A percentile compares a stretch with the other conserved stretches of the same genome.
These are phyloP conservation scores for Coemansia linderi DNA, from an alignment of 371 early-diverging fungal genomes.

Conservation along the genomic window DNA sequence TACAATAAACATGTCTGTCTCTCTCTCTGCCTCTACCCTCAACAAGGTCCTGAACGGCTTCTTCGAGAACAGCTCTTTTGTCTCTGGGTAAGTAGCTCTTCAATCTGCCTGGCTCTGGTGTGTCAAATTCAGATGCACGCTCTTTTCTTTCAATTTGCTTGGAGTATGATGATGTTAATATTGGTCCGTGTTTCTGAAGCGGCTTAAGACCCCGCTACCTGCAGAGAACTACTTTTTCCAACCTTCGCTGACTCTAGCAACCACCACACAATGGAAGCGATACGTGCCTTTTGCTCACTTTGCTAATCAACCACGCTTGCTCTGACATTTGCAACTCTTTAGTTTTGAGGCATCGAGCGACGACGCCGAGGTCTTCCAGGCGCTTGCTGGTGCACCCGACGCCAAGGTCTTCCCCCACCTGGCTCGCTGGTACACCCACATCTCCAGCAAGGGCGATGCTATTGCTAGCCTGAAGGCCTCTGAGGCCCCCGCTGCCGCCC, in stretches of 20 bases:
- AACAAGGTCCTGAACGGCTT: conserved; percentile 73
- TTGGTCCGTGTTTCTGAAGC: conserved; percentile 67
- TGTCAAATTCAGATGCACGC: not conserved
- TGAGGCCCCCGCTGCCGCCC: conserved; percentile 55
- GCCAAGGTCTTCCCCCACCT: conserved; percentile 81
- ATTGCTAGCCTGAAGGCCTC: conserved; percentile 42
- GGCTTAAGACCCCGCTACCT: conserved; percentile 60
- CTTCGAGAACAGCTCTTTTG: conserved; percentile 79
- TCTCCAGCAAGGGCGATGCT: conserved; percentile 65
- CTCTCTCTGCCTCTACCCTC: conserved; percentile 62
- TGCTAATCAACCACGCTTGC: not conserved
- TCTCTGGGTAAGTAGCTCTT: conserved; percentile 66
- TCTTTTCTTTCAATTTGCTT: not conserved
- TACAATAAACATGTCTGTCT: conserved; percentile 46
- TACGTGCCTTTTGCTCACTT: not conserved
- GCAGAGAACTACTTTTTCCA: conserved; percentile 49
- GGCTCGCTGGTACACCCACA: conserved; percentile 95
- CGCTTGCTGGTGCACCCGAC: conserved; percentile 72
- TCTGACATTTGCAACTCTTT: conserved; percentile 4
- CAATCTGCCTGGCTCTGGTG: not conserved
- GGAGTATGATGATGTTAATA: conserved; percentile 55
- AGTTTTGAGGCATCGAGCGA: conserved; percentile 77
- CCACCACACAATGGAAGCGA: not conserved
- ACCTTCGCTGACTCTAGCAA: conserved; percentile 34
- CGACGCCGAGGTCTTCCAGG: conserved; percentile 85